phyloP scores from a whole-genome alignment of 495 filamentous ascomycete species.

The Diplogelasinospora grovesii region DNA sequence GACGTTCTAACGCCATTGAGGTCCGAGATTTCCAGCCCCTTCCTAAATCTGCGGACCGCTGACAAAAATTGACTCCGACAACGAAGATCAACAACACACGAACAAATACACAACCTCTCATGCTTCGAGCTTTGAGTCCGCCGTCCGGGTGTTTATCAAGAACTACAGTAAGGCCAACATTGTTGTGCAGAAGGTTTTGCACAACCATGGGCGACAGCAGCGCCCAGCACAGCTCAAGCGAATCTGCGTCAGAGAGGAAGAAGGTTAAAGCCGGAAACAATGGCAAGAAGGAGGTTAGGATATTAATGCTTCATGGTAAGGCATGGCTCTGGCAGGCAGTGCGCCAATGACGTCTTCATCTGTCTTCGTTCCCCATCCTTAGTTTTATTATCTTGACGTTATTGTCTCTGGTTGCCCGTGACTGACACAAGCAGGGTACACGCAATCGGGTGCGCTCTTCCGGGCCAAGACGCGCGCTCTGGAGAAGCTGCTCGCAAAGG shows the following conservation, averaged over 20 bases:
- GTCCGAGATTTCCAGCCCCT: not conserved
- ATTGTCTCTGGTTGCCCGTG: too few species aligned
- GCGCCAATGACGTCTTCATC: too few species aligned
- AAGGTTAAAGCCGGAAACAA: too few species aligned
- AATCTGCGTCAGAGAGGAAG: too few species aligned
- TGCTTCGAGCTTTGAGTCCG: not conserved
- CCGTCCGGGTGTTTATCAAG: too few species aligned
- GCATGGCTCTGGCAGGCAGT: too few species aligned
- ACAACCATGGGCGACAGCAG: conserved; percentile 5
- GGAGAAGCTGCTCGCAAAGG: conserved; percentile 69
- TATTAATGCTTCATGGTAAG: conserved; percentile 54
- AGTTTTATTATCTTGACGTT: too few species aligned
- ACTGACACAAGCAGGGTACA: conserved; percentile 56
- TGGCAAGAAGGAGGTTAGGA: conserved; percentile 42
- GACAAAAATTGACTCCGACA: not conserved
- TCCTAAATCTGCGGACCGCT: not conserved
- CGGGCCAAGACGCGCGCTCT: conserved; percentile 83
- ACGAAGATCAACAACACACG: not conserved
- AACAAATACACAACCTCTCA: not conserved
- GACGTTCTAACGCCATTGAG: too few species aligned
- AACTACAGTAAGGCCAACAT: too few species aligned
- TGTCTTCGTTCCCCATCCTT: not conserved
- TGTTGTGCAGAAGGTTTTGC: too few species aligned
- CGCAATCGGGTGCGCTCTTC: conserved; percentile 84
- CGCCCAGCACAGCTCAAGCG: too few species aligned